phyloP scores from a whole-genome alignment of 2,329 filamentous ascomycete genomes.

The Ascochyta pisi region DNA sequence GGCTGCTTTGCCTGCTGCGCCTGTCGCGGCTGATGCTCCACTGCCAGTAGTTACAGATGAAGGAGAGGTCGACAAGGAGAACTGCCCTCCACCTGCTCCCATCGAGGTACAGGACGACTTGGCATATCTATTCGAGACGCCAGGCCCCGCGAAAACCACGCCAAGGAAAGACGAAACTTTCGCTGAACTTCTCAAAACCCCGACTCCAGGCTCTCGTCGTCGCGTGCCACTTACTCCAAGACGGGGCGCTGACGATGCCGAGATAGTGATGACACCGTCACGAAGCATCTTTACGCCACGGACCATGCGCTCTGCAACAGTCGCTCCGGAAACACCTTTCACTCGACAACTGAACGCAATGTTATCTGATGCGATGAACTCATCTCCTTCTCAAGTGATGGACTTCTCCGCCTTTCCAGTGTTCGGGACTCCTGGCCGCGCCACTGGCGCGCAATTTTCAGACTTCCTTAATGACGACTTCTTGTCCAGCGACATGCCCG shows the following conservation, averaged over 20 bases:
- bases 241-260: conserved; percentile 25
- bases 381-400: conserved; percentile 40
- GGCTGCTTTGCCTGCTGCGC: neutral
- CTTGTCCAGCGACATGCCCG: conserved; percentile 46
- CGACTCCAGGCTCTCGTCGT: conserved; percentile 50
- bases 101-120: conserved; percentile 59
- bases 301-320: conserved; percentile 40
- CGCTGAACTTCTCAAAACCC: conserved; percentile 55
- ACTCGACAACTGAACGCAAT: conserved; percentile 69
- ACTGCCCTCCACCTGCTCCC: conserved; percentile 52
- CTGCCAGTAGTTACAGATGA: conserved; percentile 1
- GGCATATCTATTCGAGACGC: conserved; percentile 71
- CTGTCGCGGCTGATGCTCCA: neutral
- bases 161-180: conserved; percentile 66
- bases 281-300: conserved; percentile 45
- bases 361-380: conserved; percentile 51
- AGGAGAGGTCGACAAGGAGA: conserved; percentile 62
- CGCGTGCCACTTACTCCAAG: conserved; percentile 47
- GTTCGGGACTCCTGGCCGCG: conserved; percentile 40
- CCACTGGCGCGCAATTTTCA: conserved; percentile 29
- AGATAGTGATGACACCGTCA: conserved; percentile 44
- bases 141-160: conserved; percentile 60
- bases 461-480: conserved; percentile 44
- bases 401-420: conserved; percentile 47
- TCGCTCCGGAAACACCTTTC: conserved; percentile 61